A percentile compares a stretch with the other conserved stretches of the same genome.
These are phyloP conservation scores for Penicillium sumatraense DNA, from an alignment of 2,329 filamentous ascomycete species.

Conservation along the genomic window DNA sequence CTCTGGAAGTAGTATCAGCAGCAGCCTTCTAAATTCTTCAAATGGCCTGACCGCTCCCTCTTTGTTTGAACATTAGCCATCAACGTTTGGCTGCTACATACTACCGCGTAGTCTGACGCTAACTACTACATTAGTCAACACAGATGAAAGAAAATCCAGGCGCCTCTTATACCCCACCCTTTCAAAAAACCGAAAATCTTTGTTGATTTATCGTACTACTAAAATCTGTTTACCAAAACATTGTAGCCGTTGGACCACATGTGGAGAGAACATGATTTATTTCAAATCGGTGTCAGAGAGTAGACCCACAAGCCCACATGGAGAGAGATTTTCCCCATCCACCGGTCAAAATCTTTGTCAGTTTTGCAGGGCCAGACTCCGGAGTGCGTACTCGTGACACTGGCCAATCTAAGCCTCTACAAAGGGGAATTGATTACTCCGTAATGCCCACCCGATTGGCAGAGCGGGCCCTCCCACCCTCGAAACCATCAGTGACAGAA, in stretches of 20 bases:
- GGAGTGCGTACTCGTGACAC: neutral
- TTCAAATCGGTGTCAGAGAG: neutral
- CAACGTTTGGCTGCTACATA: no score
- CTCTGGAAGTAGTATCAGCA: no score
- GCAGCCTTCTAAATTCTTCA: no score
- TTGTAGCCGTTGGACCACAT: neutral
- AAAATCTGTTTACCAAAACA: no score
- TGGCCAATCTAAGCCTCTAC: neutral
- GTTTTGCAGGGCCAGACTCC: neutral
- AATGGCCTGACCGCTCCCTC: no score
- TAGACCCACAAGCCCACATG: neutral
- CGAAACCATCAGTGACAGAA: neutral
- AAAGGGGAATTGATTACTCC: neutral
- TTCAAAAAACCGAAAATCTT: no score
- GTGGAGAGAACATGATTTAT: neutral
- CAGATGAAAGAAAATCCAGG: no score
- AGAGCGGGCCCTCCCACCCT: neutral
- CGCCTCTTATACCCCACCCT: no score
- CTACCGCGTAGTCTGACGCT: no score
- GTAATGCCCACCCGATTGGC: neutral
- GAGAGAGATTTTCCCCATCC: neutral
- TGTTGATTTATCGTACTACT: no score
- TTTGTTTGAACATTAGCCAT: no score
- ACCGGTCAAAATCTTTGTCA: neutral
- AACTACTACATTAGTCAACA: no score